These are phyloP conservation scores for Penicillium sp. DNA, from an alignment of 2,329 filamentous ascomycete genomes.

Conservation along the genomic window DNA sequence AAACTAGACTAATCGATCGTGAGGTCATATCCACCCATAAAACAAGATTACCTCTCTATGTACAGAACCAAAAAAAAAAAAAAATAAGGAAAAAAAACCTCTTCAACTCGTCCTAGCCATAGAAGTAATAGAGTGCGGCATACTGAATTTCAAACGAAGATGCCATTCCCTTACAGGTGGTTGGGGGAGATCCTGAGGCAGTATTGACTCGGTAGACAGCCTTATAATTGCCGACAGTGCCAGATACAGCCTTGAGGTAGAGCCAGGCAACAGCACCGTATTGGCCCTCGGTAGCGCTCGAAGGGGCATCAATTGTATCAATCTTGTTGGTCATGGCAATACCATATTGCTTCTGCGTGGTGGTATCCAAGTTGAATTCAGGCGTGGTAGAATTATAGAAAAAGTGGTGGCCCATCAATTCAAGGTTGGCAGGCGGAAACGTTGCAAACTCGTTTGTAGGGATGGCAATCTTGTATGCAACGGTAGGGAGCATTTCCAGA, in stretches of 20 bases:
- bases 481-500: slow-evolving; percentile 62
- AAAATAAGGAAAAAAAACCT: no score
- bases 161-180: slow-evolving; percentile 67
- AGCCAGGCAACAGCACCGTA: slow-evolving; percentile 78
- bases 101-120: slow-evolving; percentile 22
- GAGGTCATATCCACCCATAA: slow-evolving; percentile 6
- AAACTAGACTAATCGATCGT: slow-evolving; percentile 7
- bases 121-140: slow-evolving; percentile 75
- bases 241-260: slow-evolving; percentile 58
- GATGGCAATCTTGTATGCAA: slow-evolving; percentile 68
- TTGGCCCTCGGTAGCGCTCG: slow-evolving; percentile 58
- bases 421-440: slow-evolving; percentile 57
- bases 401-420: slow-evolving; percentile 75
- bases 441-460: slow-evolving; percentile 35
- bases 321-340: slow-evolving; percentile 64
- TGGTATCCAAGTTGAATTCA: slow-evolving; percentile 74
- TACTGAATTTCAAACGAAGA: slow-evolving; percentile 74
- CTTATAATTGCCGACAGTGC: slow-evolving; percentile 63
- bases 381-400: slow-evolving; percentile 71
- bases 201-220: slow-evolving; percentile 84
- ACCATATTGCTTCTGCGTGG: slow-evolving; percentile 48
- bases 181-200: slow-evolving; percentile 74
- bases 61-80: slow-evolving; percentile 6
- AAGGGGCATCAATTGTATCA: slow-evolving; percentile 62
- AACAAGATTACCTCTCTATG: slow-evolving; percentile 10